Evolutionary conservation across 1,284 basidiomycete species (phyloP).

Genomic region (Puccinia polysora): DNA sequence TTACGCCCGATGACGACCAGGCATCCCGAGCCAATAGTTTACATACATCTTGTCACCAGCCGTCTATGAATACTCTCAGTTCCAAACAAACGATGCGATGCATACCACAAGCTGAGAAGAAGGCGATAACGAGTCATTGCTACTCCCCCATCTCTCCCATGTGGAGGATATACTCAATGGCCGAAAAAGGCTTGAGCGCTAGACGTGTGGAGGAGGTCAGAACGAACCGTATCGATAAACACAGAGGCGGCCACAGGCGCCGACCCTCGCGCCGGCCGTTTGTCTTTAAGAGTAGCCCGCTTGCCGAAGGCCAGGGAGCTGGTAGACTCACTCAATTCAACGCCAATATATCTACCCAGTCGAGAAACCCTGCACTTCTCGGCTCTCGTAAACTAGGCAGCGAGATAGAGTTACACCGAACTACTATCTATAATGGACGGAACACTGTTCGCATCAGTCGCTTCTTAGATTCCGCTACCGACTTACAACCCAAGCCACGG

Average conservation of each 20-base stretch:
- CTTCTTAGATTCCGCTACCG: background rate
- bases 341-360: background rate
- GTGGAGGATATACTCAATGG: slow-evolving; percentile 17
- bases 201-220: slow-evolving; percentile 36
- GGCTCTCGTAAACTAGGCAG: background rate
- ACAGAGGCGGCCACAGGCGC: slow-evolving; percentile 6
- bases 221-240: slow-evolving; percentile 40
- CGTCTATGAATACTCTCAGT: background rate
- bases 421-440: background rate
- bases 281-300: slow-evolving; percentile 40
- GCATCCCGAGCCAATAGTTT: background rate
- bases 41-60: background rate
- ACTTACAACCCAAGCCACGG: background rate
- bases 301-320: slow-evolving; percentile 30
- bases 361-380: background rate
- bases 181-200: slow-evolving; percentile 5
- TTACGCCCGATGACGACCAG: slow-evolving; percentile 2
- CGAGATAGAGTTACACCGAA: background rate
- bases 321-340: slow-evolving; percentile 25
- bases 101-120: background rate
- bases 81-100: background rate
- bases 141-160: background rate
- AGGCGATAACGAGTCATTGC: background rate
- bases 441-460: slow-evolving; percentile 17
- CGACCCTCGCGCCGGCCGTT: slow-evolving; percentile 23